These are phyloP conservation scores for Aspergillus affinis DNA, from an alignment of 495 filamentous ascomycete species.

Conservation along the genomic window DNA sequence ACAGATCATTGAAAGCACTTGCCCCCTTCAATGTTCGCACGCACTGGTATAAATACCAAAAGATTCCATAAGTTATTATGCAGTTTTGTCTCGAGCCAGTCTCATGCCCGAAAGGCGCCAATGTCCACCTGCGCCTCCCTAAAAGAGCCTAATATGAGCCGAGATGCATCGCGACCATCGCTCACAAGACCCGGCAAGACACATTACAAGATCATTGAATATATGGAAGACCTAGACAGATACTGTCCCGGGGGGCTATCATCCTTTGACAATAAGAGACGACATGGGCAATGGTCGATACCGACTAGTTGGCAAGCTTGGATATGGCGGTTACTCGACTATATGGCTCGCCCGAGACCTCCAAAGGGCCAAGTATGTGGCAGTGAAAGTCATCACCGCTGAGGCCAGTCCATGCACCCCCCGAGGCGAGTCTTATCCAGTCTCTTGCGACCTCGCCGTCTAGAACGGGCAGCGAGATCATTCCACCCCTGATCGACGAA, in stretches of 20 bases:
- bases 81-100: slow-evolving; percentile 8
- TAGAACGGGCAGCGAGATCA: slow-evolving; percentile 16
- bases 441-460: slow-evolving; percentile 13
- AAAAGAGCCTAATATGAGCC: slow-evolving; percentile 8
- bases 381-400: slow-evolving; percentile 23
- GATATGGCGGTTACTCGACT: slow-evolving; percentile 43
- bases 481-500: slow-evolving; percentile 35
- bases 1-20: no score
- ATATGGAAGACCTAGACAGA: slow-evolving; percentile 28
- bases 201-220: slow-evolving; percentile 18
- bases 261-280: slow-evolving; percentile 41
- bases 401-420: slow-evolving; percentile 17
- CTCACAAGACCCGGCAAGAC: slow-evolving; percentile 3
- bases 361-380: slow-evolving; percentile 17
- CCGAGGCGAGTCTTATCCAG: slow-evolving; percentile 14
- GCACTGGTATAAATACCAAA: slow-evolving; percentile 8
- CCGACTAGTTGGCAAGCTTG: slow-evolving; percentile 42
- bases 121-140: slow-evolving; percentile 13
- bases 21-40: slow-evolving; percentile 9
- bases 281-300: slow-evolving; percentile 32
- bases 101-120: slow-evolving; percentile 10
- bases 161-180: slow-evolving; percentile 14
- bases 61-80: slow-evolving; percentile 7
- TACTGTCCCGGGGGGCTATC: slow-evolving; percentile 45
- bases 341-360: slow-evolving; percentile 43